phyloP scores from a whole-genome alignment of 306 rosid species.

The Quercus parvula region DNA sequence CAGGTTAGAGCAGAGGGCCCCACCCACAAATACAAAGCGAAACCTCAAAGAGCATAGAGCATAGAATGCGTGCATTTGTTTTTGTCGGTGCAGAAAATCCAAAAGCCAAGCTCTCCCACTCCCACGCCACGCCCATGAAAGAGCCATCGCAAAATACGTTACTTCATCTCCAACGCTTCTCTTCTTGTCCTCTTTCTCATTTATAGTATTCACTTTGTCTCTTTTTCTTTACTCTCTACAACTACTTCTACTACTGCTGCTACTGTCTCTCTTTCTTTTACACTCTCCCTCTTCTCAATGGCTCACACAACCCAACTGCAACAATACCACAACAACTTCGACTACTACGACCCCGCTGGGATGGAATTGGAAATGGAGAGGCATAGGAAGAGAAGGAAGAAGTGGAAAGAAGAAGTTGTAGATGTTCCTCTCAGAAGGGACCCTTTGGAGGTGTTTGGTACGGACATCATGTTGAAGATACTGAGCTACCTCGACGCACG shows the following conservation, averaged over 20 bases:
- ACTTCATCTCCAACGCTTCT: no score
- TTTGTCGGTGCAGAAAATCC: background rate
- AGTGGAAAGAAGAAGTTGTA: background rate
- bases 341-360: no score
- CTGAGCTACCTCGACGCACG: slow-evolving; percentile 38
- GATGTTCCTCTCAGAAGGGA: slow-evolving; percentile 5
- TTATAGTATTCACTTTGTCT: no score
- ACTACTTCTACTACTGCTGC: no score
- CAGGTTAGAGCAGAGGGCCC: background rate
- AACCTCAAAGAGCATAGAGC: no score
- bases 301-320: no score
- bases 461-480: slow-evolving; percentile 24
- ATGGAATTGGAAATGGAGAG: background rate
- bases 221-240: background rate
- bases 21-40: background rate
- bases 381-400: background rate
- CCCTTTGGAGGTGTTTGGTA: slow-evolving; percentile 33
- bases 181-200: no score
- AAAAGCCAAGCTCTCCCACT: background rate
- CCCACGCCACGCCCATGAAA: background rate
- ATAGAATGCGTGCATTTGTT: background rate
- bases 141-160: background rate
- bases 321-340: no score
- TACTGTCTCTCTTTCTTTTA: background rate
- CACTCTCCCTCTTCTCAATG: background rate